phyloP scores from a whole-genome alignment of 2,329 filamentous ascomycete genomes.

The Beauveria caledonica region DNA sequence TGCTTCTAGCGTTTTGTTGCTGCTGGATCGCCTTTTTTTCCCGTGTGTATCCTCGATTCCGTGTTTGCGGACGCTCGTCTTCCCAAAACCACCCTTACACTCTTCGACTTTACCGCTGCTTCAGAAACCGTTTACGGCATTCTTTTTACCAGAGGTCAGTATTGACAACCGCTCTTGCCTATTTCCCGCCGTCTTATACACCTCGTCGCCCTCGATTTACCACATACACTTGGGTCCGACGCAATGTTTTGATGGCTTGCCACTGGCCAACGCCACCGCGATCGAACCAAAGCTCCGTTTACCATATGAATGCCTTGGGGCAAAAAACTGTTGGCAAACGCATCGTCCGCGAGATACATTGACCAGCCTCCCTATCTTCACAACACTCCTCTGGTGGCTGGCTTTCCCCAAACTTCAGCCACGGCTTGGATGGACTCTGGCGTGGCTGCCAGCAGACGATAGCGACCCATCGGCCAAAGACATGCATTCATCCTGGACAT shows the following conservation, averaged over 20 bases:
- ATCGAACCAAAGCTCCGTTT: neutral
- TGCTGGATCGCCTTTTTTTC: slow-evolving; percentile 7
- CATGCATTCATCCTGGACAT: neutral
- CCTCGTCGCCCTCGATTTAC: neutral
- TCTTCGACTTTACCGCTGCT: slow-evolving; percentile 6
- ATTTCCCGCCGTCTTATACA: neutral
- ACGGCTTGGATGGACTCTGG: neutral
- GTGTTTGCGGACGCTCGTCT: slow-evolving; percentile 14
- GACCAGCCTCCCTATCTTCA: too few species aligned
- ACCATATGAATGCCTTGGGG: too few species aligned
- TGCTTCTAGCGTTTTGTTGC: slow-evolving; percentile 19
- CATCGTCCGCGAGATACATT: too few species aligned
- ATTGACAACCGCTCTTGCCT: neutral
- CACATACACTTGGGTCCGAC: neutral
- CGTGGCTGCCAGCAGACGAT: neutral
- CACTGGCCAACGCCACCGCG: neutral
- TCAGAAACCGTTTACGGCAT: slow-evolving; percentile 6
- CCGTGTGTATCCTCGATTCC: neutral
- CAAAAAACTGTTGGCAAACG: neutral
- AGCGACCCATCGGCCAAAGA: neutral
- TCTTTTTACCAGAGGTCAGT: slow-evolving; percentile 15
- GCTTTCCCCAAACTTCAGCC: neutral
- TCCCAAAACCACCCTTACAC: slow-evolving; percentile 13
- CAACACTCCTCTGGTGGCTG: neutral
- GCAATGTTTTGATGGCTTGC: slow-evolving; percentile 5